phyloP scores from a whole-genome alignment of 176 grass and related monocot genomes.

The Aegilops umbellulata region DNA sequence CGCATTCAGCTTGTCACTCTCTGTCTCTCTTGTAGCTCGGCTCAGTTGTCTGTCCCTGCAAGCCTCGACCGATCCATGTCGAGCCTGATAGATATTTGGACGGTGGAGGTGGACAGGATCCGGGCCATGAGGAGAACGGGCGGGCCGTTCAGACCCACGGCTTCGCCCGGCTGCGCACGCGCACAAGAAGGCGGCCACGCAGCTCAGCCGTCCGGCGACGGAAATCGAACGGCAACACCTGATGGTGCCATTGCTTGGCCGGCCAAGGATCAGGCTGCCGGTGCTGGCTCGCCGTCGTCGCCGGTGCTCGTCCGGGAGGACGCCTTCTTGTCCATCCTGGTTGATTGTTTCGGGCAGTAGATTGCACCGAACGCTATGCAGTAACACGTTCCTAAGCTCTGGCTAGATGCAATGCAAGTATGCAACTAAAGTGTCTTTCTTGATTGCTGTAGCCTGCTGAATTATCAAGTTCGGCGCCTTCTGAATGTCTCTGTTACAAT shows the following conservation, averaged over 20 bases:
- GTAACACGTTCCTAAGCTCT: neutral
- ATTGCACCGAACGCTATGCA: neutral
- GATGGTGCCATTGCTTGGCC: neutral
- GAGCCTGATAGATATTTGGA: slow-evolving; percentile 75
- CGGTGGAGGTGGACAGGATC: slow-evolving; percentile 47
- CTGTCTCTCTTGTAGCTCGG: neutral
- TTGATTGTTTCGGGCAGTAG: slow-evolving; percentile 71
- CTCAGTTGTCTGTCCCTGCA: neutral
- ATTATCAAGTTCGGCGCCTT: neutral
- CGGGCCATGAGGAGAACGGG: slow-evolving; percentile 7
- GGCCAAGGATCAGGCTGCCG: slow-evolving; percentile 7
- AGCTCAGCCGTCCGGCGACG: neutral
- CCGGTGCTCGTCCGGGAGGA: slow-evolving; percentile 29
- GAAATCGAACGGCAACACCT: neutral
- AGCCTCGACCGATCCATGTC: slow-evolving; percentile 29
- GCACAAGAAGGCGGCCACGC: neutral
- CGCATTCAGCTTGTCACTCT: neutral
- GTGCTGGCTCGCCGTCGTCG: neutral
- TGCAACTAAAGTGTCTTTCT: neutral
- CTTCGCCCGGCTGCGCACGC: neutral
- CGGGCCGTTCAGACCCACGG: slow-evolving; percentile 12
- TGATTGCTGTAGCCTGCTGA: neutral
- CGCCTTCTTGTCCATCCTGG: slow-evolving; percentile 48
- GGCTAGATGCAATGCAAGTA: neutral
- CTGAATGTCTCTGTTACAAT: neutral